Evolutionary conservation across 2,329 filamentous ascomycete species (phyloP).

Genomic region (Rhynchosporium agropyri): DNA sequence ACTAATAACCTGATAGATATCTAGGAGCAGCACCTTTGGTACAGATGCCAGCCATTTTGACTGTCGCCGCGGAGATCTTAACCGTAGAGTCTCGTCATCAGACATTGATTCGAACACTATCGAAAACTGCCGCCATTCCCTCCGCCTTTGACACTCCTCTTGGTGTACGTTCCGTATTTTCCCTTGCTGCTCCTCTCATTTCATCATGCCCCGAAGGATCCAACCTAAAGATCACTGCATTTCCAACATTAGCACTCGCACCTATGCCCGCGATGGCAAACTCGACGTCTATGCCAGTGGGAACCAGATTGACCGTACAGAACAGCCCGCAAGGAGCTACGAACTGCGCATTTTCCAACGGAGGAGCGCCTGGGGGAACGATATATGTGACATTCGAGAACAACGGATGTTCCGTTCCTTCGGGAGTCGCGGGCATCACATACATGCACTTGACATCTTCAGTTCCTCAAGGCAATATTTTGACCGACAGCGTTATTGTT

Average conservation of each 20-base stretch:
- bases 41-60: constrained; percentile 1
- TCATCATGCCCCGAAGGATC: constrained; percentile 10
- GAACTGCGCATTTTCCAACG: constrained; percentile 14
- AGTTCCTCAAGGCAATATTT: constrained; percentile 3
- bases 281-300: constrained; percentile 8
- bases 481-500: constrained; percentile 12
- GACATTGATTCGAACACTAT: constrained; percentile 2
- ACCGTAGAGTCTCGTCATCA: constrained; percentile 11
- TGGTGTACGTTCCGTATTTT: constrained; percentile 7
- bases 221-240: constrained; percentile 8
- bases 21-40: constrained; percentile 8
- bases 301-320: constrained; percentile 5
- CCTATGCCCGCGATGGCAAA: constrained; percentile 12
- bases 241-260: neutral
- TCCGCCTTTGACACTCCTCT: constrained; percentile 10
- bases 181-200: constrained; percentile 10
- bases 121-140: constrained; percentile 8
- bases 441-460: constrained; percentile 14
- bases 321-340: neutral
- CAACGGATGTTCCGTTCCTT: neutral
- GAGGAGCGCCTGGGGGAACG: constrained; percentile 11
- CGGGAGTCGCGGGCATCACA: constrained; percentile 7
- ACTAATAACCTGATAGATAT: neutral
- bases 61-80: constrained; percentile 5
- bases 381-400: constrained; percentile 10